Percentiles rank a stretch among this genome's conserved stretches.
phyloP scores from a whole-genome alignment of 192 early-diverging fungal genomes.

The Coemansia sp. region DNA sequence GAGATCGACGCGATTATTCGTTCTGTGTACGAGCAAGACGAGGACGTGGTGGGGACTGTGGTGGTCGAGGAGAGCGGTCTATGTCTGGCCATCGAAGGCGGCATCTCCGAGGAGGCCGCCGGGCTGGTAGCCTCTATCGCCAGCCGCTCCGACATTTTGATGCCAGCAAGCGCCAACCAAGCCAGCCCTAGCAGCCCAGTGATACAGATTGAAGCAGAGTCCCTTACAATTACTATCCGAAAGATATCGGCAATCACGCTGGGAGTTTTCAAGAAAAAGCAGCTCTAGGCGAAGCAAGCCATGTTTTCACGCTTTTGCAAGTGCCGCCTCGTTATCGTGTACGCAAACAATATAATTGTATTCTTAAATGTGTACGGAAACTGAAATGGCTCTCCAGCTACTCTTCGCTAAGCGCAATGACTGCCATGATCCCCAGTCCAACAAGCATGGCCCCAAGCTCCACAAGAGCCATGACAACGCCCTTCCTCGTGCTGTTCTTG shows the following conservation, averaged over 20 bases:
- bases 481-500: conserved; percentile 12
- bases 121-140: conserved; percentile 41
- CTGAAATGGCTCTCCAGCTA: conserved; percentile 6
- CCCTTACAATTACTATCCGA: conserved; percentile 21
- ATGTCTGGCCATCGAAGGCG: conserved; percentile 27
- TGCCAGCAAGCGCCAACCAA: conserved; percentile 7
- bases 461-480: conserved; percentile 37
- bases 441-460: conserved; percentile 71
- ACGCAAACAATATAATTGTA: not conserved
- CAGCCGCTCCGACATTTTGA: conserved; percentile 9
- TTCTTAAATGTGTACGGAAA: not conserved
- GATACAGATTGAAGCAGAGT: conserved; percentile 41
- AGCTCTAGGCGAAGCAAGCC: not conserved
- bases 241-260: conserved; percentile 15
- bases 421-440: conserved; percentile 70
- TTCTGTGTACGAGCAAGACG: conserved; percentile 28
- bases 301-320: too few relatives aligned
- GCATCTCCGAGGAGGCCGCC: conserved; percentile 35
- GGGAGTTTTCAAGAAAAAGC: conserved; percentile 23
- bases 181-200: conserved; percentile 7
- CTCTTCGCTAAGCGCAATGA: conserved; percentile 70
- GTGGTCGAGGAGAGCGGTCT: conserved; percentile 45
- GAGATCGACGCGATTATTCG: conserved; percentile 27
- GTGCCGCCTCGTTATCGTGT: too few relatives aligned
- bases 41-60: conserved; percentile 21